Percentiles rank a stretch among this genome's conserved stretches.
Evolutionary conservation across 352 stramenopile species (phyloP).

Genomic region (Plasmopara viticola): DNA sequence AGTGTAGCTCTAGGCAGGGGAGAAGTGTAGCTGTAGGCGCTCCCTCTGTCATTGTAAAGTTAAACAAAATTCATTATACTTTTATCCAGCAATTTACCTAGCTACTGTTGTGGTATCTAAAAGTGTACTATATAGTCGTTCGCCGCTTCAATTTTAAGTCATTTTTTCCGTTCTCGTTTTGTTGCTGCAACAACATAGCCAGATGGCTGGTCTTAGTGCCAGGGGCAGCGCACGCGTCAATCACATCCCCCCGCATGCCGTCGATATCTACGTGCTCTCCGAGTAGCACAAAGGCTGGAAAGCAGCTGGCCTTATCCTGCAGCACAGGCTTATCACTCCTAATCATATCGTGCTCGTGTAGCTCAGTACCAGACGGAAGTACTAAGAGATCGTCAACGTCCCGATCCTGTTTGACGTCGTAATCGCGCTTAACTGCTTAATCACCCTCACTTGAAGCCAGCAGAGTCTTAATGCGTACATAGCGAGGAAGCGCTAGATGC

Average conservation of each 20-base stretch:
- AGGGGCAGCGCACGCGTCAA: conserved; percentile 96
- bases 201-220: conserved; percentile 99
- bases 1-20: too few relatives aligned
- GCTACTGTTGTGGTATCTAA: too few relatives aligned
- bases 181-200: conserved; percentile 88
- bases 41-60: too few relatives aligned
- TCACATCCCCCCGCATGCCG: too few relatives aligned
- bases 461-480: too few relatives aligned
- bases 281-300: conserved; percentile 92
- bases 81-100: too few relatives aligned
- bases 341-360: conserved; percentile 80
- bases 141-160: conserved; percentile 42
- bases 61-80: too few relatives aligned
- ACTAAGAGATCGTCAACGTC: conserved; percentile 90
- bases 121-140: too few relatives aligned
- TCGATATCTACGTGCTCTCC: conserved; percentile 59
- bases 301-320: conserved; percentile 98
- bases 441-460: too few relatives aligned
- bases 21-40: too few relatives aligned
- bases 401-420: conserved; percentile 59
- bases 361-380: conserved; percentile 78
- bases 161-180: conserved; percentile 29
- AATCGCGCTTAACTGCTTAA: conserved; percentile 45
- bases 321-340: conserved; percentile 86
- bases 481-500: too few relatives aligned